A percentile compares a stretch with the other conserved stretches of the same genome.
These are phyloP conservation scores for Dacryopinax spathularia DNA, from an alignment of 768 basidiomycete species.

Conservation along the genomic window DNA sequence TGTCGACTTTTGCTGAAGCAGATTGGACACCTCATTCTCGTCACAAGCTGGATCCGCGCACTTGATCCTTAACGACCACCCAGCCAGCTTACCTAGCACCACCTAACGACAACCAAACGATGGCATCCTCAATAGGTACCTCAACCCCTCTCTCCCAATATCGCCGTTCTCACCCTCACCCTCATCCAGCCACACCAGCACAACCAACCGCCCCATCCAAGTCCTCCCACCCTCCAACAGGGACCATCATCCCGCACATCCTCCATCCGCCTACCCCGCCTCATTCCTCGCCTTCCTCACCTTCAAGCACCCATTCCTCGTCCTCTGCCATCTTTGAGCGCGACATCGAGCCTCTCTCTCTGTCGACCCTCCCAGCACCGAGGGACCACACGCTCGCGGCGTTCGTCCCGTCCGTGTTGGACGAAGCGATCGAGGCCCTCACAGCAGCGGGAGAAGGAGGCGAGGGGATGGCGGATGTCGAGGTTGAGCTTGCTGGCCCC, in stretches of 20 bases:
- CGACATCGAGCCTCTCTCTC: slow-evolving; percentile 47
- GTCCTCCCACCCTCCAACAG: too few relatives aligned
- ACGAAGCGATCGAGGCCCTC: slow-evolving; percentile 65
- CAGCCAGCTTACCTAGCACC: too few relatives aligned
- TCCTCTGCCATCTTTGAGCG: slow-evolving; percentile 86
- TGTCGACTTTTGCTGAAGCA: too few relatives aligned
- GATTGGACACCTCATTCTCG: too few relatives aligned
- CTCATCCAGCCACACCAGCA: too few relatives aligned
- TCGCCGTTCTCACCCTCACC: too few relatives aligned
- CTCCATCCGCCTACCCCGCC: background rate
- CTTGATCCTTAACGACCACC: too few relatives aligned
- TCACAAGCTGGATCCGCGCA: too few relatives aligned
- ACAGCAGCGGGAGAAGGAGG: slow-evolving; percentile 20
- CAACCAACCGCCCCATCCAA: too few relatives aligned
- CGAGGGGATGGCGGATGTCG: background rate
- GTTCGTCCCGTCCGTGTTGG: slow-evolving; percentile 59
- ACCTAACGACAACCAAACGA: too few relatives aligned
- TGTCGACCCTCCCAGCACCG: slow-evolving; percentile 10
- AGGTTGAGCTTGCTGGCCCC: background rate
- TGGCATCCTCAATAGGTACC: too few relatives aligned
- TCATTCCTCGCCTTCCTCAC: background rate
- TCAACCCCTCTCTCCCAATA: too few relatives aligned
- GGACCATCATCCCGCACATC: background rate
- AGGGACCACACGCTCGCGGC: slow-evolving; percentile 23
- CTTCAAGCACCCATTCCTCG: slow-evolving; percentile 39